A percentile compares a stretch with the other conserved stretches of the same genome.
phyloP scores from a whole-genome alignment of 352 stramenopile species.

The Phytophthora pluvialis region DNA sequence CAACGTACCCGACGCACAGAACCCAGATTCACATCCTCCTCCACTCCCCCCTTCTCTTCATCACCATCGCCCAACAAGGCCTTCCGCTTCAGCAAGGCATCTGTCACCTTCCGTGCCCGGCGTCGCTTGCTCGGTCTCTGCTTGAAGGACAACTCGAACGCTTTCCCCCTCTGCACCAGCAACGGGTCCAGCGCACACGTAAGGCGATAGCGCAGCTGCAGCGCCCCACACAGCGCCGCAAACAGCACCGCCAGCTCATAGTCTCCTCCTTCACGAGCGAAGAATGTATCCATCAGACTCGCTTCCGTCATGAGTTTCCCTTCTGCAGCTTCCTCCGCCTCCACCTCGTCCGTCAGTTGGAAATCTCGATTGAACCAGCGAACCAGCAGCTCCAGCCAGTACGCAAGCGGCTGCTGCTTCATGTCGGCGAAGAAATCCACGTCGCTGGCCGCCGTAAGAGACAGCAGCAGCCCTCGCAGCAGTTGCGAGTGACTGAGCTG shows the following conservation, averaged over 20 bases:
- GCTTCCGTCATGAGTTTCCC: slow-evolving; percentile 48
- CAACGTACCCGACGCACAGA: slow-evolving; percentile 40
- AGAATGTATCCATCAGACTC: slow-evolving; percentile 64
- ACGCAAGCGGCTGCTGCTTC: slow-evolving; percentile 45
- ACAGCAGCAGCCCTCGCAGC: slow-evolving; percentile 66
- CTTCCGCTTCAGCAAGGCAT: slow-evolving; percentile 29
- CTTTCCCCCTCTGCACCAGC: slow-evolving; percentile 50
- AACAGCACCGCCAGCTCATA: slow-evolving; percentile 72
- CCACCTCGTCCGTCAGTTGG: slow-evolving; percentile 24
- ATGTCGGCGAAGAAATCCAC: slow-evolving; percentile 57
- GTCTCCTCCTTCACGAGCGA: slow-evolving; percentile 42
- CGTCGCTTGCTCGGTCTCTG: slow-evolving; percentile 34
- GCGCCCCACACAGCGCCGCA: slow-evolving; percentile 59
- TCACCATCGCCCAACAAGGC: slow-evolving; percentile 3
- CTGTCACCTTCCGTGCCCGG: slow-evolving; percentile 17
- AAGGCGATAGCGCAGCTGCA: slow-evolving; percentile 61
- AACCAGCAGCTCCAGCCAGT: slow-evolving; percentile 69
- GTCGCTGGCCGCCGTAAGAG: slow-evolving; percentile 47
- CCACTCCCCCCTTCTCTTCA: slow-evolving; percentile 21
- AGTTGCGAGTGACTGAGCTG: slow-evolving; percentile 46
- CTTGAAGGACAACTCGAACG: slow-evolving; percentile 47
- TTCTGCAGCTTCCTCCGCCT: not conserved
- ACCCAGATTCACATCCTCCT: slow-evolving; percentile 4
- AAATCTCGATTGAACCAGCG: slow-evolving; percentile 74
- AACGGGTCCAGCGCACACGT: slow-evolving; percentile 60